Conservation (phyloP, 257 asterid genomes). For the Scutellaria baicalensis region DNA sequence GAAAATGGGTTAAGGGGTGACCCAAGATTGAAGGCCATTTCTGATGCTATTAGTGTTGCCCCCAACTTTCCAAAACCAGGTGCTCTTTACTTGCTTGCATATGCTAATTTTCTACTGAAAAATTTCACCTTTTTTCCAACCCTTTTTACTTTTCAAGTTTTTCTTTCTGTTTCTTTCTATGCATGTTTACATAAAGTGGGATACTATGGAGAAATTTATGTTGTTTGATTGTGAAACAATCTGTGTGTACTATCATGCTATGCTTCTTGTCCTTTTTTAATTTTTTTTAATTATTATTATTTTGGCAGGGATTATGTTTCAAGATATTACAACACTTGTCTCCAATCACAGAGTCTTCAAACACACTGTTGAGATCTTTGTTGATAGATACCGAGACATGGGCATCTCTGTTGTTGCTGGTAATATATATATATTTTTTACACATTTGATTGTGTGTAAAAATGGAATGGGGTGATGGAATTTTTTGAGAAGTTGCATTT, state of each 20-base stretch:
- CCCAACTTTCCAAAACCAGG: slow-evolving; percentile 96
- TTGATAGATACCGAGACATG: slow-evolving; percentile 79
- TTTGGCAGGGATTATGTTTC: slow-evolving; percentile 82
- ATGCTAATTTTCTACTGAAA: background rate
- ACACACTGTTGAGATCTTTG: slow-evolving; percentile 76
- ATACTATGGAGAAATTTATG: background rate
- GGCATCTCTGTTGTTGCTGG: slow-evolving; percentile 91
- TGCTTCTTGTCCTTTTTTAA: background rate
- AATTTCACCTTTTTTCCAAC: background rate
- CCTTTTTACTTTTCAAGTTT: background rate
- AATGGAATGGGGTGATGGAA: slow-evolving; percentile 2
- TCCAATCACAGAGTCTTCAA: slow-evolving; percentile 72
- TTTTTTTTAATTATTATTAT: background rate
- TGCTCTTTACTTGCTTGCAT: background rate
- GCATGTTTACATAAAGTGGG: slow-evolving; percentile 5
- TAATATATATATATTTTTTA: slow-evolving; percentile 19
- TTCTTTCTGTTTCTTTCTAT: background rate
- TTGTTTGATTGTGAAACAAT: slow-evolving; percentile 1
- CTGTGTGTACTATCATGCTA: background rate
- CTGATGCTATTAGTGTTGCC: slow-evolving; percentile 77
- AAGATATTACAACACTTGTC: slow-evolving; percentile 81
- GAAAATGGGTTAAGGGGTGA: slow-evolving; percentile 91
- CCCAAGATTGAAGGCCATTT: slow-evolving; percentile 85
- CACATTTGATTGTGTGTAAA: background rate
- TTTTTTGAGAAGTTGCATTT: background rate